Evolutionary conservation across 768 basidiomycete genomes (phyloP), one percentile per base, ranked within the genome.

Genomic region (Leccinum variicolor): DNA sequence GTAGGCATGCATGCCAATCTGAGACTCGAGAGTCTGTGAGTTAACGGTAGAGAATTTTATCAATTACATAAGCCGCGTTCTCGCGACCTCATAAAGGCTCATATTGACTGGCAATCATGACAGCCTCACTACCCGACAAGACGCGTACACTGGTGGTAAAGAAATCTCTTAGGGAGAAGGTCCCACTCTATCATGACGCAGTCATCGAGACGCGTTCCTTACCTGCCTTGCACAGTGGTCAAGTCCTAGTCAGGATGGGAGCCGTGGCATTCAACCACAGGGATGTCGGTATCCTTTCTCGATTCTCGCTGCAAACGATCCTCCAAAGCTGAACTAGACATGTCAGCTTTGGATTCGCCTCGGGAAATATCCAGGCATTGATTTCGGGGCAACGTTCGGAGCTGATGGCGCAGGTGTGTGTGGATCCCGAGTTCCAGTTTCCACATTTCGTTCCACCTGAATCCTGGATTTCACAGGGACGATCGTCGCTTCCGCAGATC

Each of bases 191-290:
- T 61, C 78, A 90, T 63, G 84, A 89, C 59, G 83, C 81, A 0
- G 73, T 75, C 6, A 54, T 91, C 13, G 77, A 81, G 52, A 75
- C 81, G 34, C 75, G 70, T 46, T 75, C 79, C 0, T 68, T 90
- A 43, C 81, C 82, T 7, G 25, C 53, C 56, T 76, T 90, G 54
- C 75, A 81, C 57, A 58, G 70, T 0, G 86, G 83, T 2, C 76
- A 92, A 69, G 69, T 92, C 0, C 76, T 89, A 7, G 86, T 92
- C 9, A 82, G 79, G 69, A 82, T 91, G 52, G 76, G 74, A 19
- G 88, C 90, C 13, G 89, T 79, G 0, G 84, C 81, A 15, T 90
- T 90, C 76, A 94, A 94, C 67, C 90, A 86, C n/a, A n/a, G n/a
- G n/a, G n/a, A n/a, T n/a, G n/a, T n/a, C 58, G 52, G 67, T 64